phyloP scores from a whole-genome alignment of 2,329 filamentous ascomycete species.

The Colletotrichum viniferum region DNA sequence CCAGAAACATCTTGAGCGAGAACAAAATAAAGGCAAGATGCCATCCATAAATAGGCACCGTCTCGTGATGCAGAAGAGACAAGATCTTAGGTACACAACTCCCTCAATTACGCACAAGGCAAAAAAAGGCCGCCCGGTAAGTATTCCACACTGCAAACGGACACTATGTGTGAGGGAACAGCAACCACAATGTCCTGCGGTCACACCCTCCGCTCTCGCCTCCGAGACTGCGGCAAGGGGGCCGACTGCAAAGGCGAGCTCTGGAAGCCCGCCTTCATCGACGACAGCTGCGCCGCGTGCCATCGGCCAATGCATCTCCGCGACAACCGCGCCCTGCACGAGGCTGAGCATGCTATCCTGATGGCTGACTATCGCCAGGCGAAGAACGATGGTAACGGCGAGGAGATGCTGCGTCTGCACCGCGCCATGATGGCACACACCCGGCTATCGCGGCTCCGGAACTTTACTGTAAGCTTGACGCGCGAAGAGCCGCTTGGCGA shows the following conservation, averaged over 20 bases:
- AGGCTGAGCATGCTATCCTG: conserved; percentile 29
- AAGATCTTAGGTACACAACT: background rate
- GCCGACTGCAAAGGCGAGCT: background rate
- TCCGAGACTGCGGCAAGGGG: conserved; percentile 16
- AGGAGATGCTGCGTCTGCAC: conserved; percentile 27
- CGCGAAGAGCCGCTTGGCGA: background rate
- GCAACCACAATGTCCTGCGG: conserved; percentile 29
- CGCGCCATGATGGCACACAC: conserved; percentile 22
- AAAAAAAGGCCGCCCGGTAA: background rate
- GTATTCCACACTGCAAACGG: background rate
- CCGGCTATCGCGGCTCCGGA: background rate
- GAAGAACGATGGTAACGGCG: conserved; percentile 25
- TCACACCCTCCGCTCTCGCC: conserved; percentile 25
- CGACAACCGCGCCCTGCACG: conserved; percentile 29
- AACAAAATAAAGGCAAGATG: background rate
- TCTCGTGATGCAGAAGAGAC: conserved; percentile 10
- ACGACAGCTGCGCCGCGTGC: conserved; percentile 42
- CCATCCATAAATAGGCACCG: conserved; percentile 6
- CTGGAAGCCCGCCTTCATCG: conserved; percentile 25
- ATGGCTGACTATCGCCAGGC: conserved; percentile 30
- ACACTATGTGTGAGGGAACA: conserved; percentile 28
- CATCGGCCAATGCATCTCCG: conserved; percentile 30
- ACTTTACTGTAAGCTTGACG: conserved; percentile 6
- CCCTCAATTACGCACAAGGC: background rate
- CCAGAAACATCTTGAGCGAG: background rate